Conservation (phyloP, 2,329 filamentous ascomycete genomes). For the Fusarium sp. region DNA sequence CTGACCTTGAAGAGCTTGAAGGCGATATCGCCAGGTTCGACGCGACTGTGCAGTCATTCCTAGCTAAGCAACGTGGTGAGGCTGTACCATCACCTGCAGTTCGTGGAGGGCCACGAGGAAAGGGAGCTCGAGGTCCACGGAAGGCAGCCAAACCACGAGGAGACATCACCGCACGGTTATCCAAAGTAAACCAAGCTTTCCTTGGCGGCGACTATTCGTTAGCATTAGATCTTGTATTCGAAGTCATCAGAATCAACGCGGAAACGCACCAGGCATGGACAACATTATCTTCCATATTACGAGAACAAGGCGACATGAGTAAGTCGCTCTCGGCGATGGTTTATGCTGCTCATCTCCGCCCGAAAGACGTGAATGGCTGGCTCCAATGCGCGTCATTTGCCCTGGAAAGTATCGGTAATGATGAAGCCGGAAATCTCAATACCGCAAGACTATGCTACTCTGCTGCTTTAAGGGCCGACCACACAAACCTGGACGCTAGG, state of each 20-base stretch:
- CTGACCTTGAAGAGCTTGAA: constrained; percentile 60
- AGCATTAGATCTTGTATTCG: constrained; percentile 70
- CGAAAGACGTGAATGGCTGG: constrained; percentile 72
- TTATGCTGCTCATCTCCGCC: constrained; percentile 72
- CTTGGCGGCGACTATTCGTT: constrained; percentile 71
- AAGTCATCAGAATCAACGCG: constrained; percentile 76
- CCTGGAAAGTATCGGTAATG: constrained; percentile 63
- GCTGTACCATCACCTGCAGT: constrained; percentile 31
- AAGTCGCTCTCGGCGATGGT: constrained; percentile 71
- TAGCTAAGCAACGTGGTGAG: constrained; percentile 55
- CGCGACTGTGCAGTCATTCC: constrained; percentile 58
- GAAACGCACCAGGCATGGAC: constrained; percentile 76
- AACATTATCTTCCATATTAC: constrained; percentile 70
- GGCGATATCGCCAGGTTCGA: constrained; percentile 61
- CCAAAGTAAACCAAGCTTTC: constrained; percentile 76
- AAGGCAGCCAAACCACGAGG: constrained; percentile 76
- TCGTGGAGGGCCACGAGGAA: constrained; percentile 45
- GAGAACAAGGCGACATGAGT: constrained; percentile 69
- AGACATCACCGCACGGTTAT: constrained; percentile 77
- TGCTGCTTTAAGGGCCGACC: constrained; percentile 70
- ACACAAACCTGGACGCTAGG: constrained; percentile 68
- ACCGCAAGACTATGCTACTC: constrained; percentile 72
- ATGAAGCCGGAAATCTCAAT: constrained; percentile 63
- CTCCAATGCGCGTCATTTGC: constrained; percentile 70
- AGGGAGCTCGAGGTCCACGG: constrained; percentile 61